Evolutionary conservation across 2,329 filamentous ascomycete species (phyloP).

Genomic region (Arthrinium phaeospermum): DNA sequence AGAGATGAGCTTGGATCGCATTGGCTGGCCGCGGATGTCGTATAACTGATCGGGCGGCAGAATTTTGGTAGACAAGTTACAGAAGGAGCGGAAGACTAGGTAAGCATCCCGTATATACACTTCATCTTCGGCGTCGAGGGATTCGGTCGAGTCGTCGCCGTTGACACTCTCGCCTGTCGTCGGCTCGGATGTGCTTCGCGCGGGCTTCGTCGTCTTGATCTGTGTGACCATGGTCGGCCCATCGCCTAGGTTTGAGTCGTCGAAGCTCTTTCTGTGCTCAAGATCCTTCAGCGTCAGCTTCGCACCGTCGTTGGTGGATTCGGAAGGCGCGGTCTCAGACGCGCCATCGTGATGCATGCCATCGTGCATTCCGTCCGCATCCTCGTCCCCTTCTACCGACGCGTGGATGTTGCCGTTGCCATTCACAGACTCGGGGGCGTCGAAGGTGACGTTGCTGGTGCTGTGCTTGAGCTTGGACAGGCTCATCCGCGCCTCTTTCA

Average conservation of each 20-base stretch:
- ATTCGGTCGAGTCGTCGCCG: slow-evolving; percentile 62
- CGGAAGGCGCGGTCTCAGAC: slow-evolving; percentile 28
- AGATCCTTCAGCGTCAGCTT: slow-evolving; percentile 72
- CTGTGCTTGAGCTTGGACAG: slow-evolving; percentile 57
- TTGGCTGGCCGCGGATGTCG: slow-evolving; percentile 90
- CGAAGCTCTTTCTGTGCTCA: slow-evolving; percentile 71
- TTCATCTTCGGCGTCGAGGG: slow-evolving; percentile 80
- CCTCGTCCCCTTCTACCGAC: slow-evolving; percentile 40
- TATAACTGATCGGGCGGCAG: slow-evolving; percentile 89
- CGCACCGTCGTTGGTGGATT: slow-evolving; percentile 42
- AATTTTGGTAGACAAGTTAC: slow-evolving; percentile 93
- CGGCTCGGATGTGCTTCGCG: slow-evolving; percentile 58
- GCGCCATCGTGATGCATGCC: slow-evolving; percentile 13
- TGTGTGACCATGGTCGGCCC: slow-evolving; percentile 71
- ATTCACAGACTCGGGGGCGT: slow-evolving; percentile 49
- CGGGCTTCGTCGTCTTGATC: slow-evolving; percentile 53
- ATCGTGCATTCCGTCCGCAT: slow-evolving; percentile 44
- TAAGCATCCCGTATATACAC: slow-evolving; percentile 98
- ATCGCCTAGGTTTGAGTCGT: slow-evolving; percentile 70
- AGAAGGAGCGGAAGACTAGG: slow-evolving; percentile 95
- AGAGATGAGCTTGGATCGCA: slow-evolving; percentile 96
- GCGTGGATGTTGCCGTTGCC: slow-evolving; percentile 30
- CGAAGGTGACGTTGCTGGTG: slow-evolving; percentile 58
- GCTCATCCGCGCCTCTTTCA: slow-evolving; percentile 80
- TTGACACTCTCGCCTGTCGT: slow-evolving; percentile 57